These are phyloP conservation scores for Aureobasidium pullulans DNA, from an alignment of 2,329 filamentous ascomycete species.

Conservation along the genomic window DNA sequence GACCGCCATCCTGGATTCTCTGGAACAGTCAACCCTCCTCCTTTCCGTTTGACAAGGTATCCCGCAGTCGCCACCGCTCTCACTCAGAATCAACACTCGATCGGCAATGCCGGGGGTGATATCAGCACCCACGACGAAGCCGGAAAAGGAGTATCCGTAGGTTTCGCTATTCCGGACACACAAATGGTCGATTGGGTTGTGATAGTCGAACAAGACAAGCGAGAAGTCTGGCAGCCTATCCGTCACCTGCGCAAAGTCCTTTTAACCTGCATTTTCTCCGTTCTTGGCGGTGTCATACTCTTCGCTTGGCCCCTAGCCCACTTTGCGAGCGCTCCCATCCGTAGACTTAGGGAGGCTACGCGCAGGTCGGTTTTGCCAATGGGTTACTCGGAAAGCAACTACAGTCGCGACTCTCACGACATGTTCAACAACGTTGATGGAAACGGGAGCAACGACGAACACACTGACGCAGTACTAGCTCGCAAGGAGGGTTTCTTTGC, in stretches of 20 bases:
- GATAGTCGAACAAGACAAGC: slow-evolving; percentile 66
- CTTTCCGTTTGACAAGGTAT: slow-evolving; percentile 56
- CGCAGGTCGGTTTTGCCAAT: slow-evolving; percentile 63
- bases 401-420: slow-evolving; percentile 29
- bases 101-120: slow-evolving; percentile 62
- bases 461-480: slow-evolving; percentile 33
- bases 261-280: slow-evolving; percentile 77
- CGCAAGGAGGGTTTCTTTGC: slow-evolving; percentile 40
- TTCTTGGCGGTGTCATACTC: slow-evolving; percentile 61
- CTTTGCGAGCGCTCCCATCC: slow-evolving; percentile 71
- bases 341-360: slow-evolving; percentile 66
- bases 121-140: slow-evolving; percentile 69
- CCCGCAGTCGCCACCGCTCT: slow-evolving; percentile 57
- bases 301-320: slow-evolving; percentile 74
- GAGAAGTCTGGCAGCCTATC: slow-evolving; percentile 72
- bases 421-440: slow-evolving; percentile 24
- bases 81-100: slow-evolving; percentile 38
- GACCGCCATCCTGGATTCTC: slow-evolving; percentile 23
- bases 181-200: slow-evolving; percentile 73
- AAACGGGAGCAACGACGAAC: slow-evolving; percentile 38
- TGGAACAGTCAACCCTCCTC: slow-evolving; percentile 34
- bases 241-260: slow-evolving; percentile 69
- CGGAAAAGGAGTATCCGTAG: slow-evolving; percentile 63
- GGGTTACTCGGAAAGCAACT: slow-evolving; percentile 40
- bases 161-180: slow-evolving; percentile 64